Conservation (phyloP, 371 early-diverging fungal species). For the Mortierella sp. region DNA sequence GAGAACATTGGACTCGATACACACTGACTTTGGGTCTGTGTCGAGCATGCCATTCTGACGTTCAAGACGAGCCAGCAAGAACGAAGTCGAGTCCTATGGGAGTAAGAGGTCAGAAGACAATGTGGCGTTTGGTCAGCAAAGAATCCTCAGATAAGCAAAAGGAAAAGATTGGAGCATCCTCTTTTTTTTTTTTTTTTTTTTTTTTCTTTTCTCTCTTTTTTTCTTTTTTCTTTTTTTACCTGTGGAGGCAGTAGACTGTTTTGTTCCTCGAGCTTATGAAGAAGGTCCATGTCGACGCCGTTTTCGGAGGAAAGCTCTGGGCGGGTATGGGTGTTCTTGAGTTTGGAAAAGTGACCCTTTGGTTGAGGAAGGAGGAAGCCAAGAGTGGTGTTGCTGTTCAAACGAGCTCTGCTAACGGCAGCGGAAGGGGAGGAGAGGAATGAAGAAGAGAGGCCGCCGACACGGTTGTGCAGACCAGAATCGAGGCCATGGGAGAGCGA, state of each 20-base stretch:
- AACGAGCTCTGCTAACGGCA: conserved; percentile 41
- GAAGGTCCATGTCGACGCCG: conserved; percentile 31
- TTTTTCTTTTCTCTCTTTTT: not conserved
- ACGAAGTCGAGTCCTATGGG: conserved; percentile 65
- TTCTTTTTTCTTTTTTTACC: conserved; percentile 13
- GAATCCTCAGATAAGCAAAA: not conserved
- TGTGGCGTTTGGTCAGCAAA: not conserved
- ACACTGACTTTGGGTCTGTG: conserved; percentile 68
- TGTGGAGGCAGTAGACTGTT: conserved; percentile 49
- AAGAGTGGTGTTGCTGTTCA: conserved; percentile 46
- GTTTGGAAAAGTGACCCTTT: conserved; percentile 46
- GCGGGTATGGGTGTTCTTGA: conserved; percentile 19
- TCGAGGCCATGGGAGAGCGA: conserved; percentile 45
- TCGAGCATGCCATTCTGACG: conserved; percentile 68
- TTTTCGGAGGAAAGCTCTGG: conserved; percentile 24
- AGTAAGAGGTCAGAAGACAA: conserved; percentile 1
- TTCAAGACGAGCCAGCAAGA: conserved; percentile 65
- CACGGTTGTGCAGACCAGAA: conserved; percentile 26
- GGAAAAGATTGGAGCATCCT: not conserved
- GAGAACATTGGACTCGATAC: conserved; percentile 67
- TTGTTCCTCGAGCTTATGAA: conserved; percentile 52
- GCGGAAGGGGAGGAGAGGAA: conserved; percentile 31
- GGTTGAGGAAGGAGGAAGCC: conserved; percentile 49
- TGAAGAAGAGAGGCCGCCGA: conserved; percentile 22
- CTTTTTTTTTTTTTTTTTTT: not conserved